Conservation (phyloP, 108 stramenopile genomes). For the Asterionellopsis glacialis region DNA sequence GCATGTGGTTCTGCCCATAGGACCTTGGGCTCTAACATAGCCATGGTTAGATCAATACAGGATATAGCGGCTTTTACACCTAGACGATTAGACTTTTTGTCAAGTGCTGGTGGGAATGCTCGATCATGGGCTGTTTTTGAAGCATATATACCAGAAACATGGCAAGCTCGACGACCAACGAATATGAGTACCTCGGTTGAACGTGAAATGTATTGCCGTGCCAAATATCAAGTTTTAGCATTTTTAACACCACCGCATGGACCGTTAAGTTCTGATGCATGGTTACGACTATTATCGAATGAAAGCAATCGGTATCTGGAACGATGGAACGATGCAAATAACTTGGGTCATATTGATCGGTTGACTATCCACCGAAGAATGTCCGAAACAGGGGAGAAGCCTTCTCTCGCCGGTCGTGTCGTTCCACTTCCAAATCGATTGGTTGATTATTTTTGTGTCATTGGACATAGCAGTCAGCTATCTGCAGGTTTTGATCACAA, state of each 20-base stretch:
- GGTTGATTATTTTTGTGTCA: constrained; percentile 65
- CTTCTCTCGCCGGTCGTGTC: neutral
- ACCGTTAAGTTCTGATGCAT: constrained; percentile 19
- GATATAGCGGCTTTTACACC: constrained; percentile 22
- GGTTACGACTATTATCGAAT: constrained; percentile 23
- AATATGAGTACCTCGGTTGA: constrained; percentile 18
- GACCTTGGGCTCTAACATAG: constrained; percentile 24
- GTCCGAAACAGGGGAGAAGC: too few species aligned
- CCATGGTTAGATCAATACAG: constrained; percentile 30
- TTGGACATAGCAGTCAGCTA: constrained; percentile 25
- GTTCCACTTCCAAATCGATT: constrained; percentile 27
- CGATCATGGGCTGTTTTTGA: constrained; percentile 39
- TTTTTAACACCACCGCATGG: constrained; percentile 54
- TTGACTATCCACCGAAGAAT: neutral
- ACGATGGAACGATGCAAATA: neutral
- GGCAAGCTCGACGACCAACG: constrained; percentile 29
- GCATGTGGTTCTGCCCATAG: constrained; percentile 46
- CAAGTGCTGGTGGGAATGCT: constrained; percentile 30
- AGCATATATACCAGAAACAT: constrained; percentile 33
- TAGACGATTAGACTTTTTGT: constrained; percentile 22
- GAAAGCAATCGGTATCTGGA: neutral
- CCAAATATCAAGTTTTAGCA: constrained; percentile 56
- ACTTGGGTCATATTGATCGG: neutral
- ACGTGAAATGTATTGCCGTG: constrained; percentile 40
- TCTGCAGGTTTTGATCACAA: constrained; percentile 16